Evolutionary conservation across 148 eudicot species (phyloP), one percentile per base, ranked within the genome.

Genomic region (Vaccinium macrocarpon): DNA sequence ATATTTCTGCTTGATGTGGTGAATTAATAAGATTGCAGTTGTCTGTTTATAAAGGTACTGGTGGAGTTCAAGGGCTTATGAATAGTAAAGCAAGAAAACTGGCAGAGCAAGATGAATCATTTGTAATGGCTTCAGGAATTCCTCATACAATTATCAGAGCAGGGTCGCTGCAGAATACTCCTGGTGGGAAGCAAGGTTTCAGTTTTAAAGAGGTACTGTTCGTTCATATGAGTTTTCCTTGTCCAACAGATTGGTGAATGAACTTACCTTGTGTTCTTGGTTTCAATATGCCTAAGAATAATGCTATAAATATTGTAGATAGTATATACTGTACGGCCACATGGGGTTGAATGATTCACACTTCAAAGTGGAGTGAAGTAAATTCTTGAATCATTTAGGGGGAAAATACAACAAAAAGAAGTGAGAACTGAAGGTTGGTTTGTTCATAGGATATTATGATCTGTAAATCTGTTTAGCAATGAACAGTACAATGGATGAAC

Each of bases 71-170:
- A 92, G 95, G 95, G 49, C 84, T 97, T 76, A 87, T 93, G 92
- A 95, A 89, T 75, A 89, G 91, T 86, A 95, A 89, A 70, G 93
- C 95, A 70, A 90, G 89, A 85, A 92, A 92, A 82, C 61, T 91
- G 86, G 93, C 96, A 53, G 97, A 95, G 88, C 88, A 92, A 91
- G 96, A 95, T 88, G 99, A 95, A 86, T 81, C 93, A 5, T 27
- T 82, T 57, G 80, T 95, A 51, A 66, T 83, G 87, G 86, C 90
- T 70, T 89, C 90, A 35, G 97, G 96, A 32, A 84, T 93, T 55
- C 98, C 99, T 25, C 93, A 95, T 78, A 97, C 97, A 48, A 88
- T 95, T n/a, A 90, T 97, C 85, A 91, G 94, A 91, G 88, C 93
- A 50, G 99, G 99, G 42, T 79, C 86, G 13, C 85, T 95, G 55